Base-by-base conservation (phyloP, 805 yeast genomes). In the Metschnikowia proteae region DNA sequence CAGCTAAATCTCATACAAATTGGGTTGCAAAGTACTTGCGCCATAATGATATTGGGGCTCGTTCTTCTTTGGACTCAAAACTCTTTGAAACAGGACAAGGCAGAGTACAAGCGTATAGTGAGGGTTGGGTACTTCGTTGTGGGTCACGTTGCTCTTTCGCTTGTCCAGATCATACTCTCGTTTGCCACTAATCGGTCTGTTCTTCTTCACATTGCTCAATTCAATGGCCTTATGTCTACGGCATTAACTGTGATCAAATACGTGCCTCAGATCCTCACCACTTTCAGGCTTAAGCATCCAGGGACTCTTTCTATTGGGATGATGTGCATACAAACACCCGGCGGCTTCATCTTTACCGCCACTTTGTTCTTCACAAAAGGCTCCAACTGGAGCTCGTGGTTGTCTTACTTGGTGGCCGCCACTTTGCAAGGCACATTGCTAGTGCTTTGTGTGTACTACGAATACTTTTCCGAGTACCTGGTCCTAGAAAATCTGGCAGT, bases 311-410 rank as follows among this genome's bases (percentile, higher is more conserved):
- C 95, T 0, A 71, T 87, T 8, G 78, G 82, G 5, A 87, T 86
- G 89, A 86, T 88, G 92, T 68, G 82, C 38, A 76, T 89, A 54
- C 96, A 88, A 63, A 87, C 95, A 17, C 96, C 96, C 0, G 96
- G 96, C 11, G 96, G 96, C 13, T 84, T 78, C 54, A 48, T 88
- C 2, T 88, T 92, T 86, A 79, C 94, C 2, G 74, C 80, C n/a
- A 80, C 87, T 1, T 69, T 88, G 45, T 84, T 80, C 47, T 63
- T 79, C 50, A 80, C 90, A 41, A 85, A 86, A 38, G 94, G 88
- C 6, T 80, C 92, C 1, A 80, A 80, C 52, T 88, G 96, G 96
- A 84, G 92, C 56, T 81, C 90, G 9, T 88, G 96, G 95, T 60
- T 88, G 35, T 88, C 95, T 7, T 86, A 83, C 58, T 73, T 86